Evolutionary conservation across 805 yeast species (phyloP), one percentile per base, ranked within the genome.

Genomic region (Yueomyces sp.): DNA sequence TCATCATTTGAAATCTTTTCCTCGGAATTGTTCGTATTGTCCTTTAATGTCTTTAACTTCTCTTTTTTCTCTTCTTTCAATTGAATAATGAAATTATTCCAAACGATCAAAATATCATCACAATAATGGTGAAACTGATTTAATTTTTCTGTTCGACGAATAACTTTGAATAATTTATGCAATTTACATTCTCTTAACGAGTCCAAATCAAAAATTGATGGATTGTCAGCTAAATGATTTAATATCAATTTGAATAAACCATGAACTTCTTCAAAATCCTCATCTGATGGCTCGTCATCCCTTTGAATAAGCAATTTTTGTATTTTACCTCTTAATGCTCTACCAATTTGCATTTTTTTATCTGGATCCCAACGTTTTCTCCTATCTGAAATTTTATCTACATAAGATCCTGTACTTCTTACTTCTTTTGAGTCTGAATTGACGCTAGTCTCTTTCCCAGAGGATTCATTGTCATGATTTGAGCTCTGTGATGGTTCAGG

Each of bases 221-320:
- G 60, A 5, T 52, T 49, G 19, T 49, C 49, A n/a, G 49, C 48
- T 31, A 51, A 31, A 42, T 56, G 59, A 7, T 53, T 57, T 19
- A 42, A 41, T 11, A 60, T 58, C 43, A 52, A 58, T 28, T 44
- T 44, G 19, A 60, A 46, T 39, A 59, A 45, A 42, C 52, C 52
- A 40, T 56, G 60, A 5, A 59, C 47, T 37, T 59, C 64, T 26
- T 46, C 42, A 1, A 57, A 31, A 19, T 55, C 60, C 7, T 46
- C 52, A 5, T 43, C 40, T 9, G 55, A 43, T 9, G 65, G 64
- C 5, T 58, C 53, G 2, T 43, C 40, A 9, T 53, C 58, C 36
- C 65, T 51, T 47, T 60, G 65, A 26, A 60, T 52, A 40, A 60
- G 40, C 40, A 56, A 57, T 36, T 52, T 51, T 40, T 60, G 65